Conservation (phyloP, 177 flowering plant species). For the Vitis hybrid region DNA sequence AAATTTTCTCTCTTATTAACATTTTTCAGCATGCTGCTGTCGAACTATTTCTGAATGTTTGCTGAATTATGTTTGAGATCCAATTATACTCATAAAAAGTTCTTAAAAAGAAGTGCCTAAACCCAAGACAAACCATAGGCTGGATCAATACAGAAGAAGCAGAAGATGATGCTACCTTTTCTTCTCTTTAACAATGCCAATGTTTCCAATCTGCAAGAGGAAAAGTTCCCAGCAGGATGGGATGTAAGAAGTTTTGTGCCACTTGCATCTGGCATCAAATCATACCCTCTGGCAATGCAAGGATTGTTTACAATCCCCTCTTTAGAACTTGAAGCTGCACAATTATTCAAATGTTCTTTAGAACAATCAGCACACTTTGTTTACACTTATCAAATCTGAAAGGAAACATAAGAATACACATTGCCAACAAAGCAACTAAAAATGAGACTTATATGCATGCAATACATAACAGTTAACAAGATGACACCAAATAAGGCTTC, state of each 20-base stretch:
- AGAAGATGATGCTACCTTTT: constrained; percentile 23
- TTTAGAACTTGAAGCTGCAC: constrained; percentile 33
- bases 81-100: no score
- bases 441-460: not conserved
- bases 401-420: not conserved
- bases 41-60: no score
- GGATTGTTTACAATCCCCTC: constrained; percentile 25
- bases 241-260: constrained; percentile 12
- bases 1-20: no score
- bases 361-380: not conserved
- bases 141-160: no score
- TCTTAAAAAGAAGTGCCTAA: no score
- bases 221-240: constrained; percentile 43
- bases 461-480: not conserved
- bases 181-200: constrained; percentile 26
- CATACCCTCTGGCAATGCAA: constrained; percentile 50
- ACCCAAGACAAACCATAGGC: no score
- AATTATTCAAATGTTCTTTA: constrained; percentile 9
- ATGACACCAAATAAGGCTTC: not conserved
- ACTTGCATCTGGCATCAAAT: constrained; percentile 19
- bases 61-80: no score
- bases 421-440: not conserved
- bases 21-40: no score
- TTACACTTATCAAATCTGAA: not conserved
- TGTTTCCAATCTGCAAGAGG: constrained; percentile 45